Conservation (phyloP, 192 early-diverging fungal genomes). For the Jimgerdemannia flammicorona region DNA sequence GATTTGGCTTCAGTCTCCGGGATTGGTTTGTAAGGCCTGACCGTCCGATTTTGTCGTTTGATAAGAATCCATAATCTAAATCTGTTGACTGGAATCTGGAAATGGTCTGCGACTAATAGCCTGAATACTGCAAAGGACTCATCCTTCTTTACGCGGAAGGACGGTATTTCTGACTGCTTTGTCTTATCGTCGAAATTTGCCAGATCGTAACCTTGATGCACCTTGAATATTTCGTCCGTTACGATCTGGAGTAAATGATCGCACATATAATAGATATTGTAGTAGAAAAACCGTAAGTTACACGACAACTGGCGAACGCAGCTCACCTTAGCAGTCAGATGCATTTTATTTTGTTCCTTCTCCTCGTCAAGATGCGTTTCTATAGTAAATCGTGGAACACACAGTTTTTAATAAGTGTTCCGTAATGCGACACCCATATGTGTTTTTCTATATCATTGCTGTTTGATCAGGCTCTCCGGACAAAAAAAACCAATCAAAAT, state of each 20-base stretch:
- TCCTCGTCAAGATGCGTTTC: conserved; percentile 63
- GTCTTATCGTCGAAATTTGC: no score
- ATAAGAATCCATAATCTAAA: no score
- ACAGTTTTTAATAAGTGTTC: not conserved
- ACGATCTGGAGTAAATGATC: conserved; percentile 40
- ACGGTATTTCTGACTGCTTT: no score
- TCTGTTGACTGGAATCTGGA: no score
- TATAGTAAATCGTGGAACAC: not conserved
- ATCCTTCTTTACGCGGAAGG: no score
- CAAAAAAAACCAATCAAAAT: no score
- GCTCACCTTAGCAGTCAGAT: conserved; percentile 61
- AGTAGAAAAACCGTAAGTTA: no score
- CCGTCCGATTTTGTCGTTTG: no score
- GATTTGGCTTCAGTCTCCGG: no score
- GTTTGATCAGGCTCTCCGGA: conserved; percentile 38
- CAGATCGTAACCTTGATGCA: conserved; percentile 65
- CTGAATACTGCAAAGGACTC: no score
- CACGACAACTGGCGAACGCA: conserved; percentile 25
- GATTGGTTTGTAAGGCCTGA: no score
- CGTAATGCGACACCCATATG: conserved; percentile 44
- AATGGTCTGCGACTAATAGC: no score
- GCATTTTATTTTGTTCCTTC: conserved; percentile 55
- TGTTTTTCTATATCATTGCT: conserved; percentile 79
- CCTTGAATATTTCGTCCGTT: conserved; percentile 60
- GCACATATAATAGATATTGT: not conserved